Base-by-base conservation (phyloP, 2,329 filamentous ascomycete species). In the Leptographium lundbergii region DNA sequence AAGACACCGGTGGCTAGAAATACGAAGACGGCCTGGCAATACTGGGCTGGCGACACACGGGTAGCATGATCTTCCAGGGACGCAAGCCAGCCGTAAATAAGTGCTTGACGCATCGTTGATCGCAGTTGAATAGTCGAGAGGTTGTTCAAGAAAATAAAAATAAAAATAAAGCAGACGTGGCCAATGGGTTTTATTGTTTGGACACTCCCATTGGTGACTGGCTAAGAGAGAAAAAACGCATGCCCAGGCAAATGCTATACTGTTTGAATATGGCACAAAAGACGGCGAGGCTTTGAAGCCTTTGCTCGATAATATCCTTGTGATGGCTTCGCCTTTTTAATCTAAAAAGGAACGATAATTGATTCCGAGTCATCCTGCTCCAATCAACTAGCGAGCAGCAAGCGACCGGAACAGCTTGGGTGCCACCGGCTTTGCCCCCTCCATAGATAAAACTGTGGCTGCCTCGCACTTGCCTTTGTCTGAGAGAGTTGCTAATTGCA, bases 1-100 rank as follows among this genome's bases (percentile, higher is more conserved):
- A 78, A 60, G 34, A 81, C 70, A 55, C 66, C 63, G 13, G 68
- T 69, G 6, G 75, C 69, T 3, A 74, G 68, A 54, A 77, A 63
- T 45, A 76, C 66, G 66, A 80, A 81, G 66, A 76, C 55, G 2
- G 55, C 45, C 19, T 57, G 42, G 32, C 56, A 57, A 25, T 29
- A 45, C 5, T 57, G 29, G 6, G 70, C 66, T 1, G 70, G 70
- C 22, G 62, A 60, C 17, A 61, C 6, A 7, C 36, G 24, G 17
- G 22, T 9, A 11, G 22, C 17, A 14, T 29, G 29, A 9, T 29
- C 24, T 17, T 1, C 25, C 25, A 51, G 14, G 1, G 13, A 29
- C 51, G 32, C 29, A 13, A 54, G 51, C 25, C 29, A 27, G 19
- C 4, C 29, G 25, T 11, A 24, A 13, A 54, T 29, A 36, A 14